Evolutionary conservation across 2,329 filamentous ascomycete genomes (phyloP).

Genomic region (Aureobasidium subglaciale): DNA sequence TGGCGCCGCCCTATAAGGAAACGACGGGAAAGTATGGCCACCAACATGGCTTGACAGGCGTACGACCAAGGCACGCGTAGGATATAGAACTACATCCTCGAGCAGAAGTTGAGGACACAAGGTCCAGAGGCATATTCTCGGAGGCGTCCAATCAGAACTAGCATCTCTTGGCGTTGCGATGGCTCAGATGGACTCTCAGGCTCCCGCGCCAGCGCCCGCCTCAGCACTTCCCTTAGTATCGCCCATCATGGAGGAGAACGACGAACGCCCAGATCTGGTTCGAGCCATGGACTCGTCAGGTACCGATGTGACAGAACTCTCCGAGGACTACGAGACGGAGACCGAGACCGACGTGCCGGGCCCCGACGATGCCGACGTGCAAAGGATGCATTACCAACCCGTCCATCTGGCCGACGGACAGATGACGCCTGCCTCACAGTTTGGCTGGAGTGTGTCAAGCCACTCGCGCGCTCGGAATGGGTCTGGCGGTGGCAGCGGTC

Average conservation of each 20-base stretch:
- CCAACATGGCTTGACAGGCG: neutral
- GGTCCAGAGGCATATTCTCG: no score
- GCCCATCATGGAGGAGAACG: slow-evolving; percentile 29
- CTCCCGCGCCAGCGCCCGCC: neutral
- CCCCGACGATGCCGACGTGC: slow-evolving; percentile 4
- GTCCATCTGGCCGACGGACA: slow-evolving; percentile 1
- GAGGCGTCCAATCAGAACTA: neutral
- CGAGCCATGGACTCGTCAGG: slow-evolving; percentile 26
- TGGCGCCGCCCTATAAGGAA: slow-evolving; percentile 6
- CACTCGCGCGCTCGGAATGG: slow-evolving; percentile 12
- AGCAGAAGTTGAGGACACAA: neutral
- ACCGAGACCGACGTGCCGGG: slow-evolving; percentile 8
- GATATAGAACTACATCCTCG: neutral
- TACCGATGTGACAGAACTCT: slow-evolving; percentile 24
- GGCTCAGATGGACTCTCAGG: neutral
- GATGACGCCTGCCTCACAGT: slow-evolving; percentile 24
- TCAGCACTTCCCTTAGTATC: slow-evolving; percentile 4
- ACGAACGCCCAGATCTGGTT: slow-evolving; percentile 25
- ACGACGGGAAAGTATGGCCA: neutral
- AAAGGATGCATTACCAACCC: slow-evolving; percentile 11
- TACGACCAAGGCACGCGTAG: neutral
- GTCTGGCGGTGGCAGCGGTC: slow-evolving; percentile 12
- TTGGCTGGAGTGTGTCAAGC: slow-evolving; percentile 22
- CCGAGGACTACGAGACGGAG: slow-evolving; percentile 8
- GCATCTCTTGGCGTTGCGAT: slow-evolving; percentile 2